Conservation (phyloP, 2,329 filamentous ascomycete genomes). For the Stemphylium beticola region DNA sequence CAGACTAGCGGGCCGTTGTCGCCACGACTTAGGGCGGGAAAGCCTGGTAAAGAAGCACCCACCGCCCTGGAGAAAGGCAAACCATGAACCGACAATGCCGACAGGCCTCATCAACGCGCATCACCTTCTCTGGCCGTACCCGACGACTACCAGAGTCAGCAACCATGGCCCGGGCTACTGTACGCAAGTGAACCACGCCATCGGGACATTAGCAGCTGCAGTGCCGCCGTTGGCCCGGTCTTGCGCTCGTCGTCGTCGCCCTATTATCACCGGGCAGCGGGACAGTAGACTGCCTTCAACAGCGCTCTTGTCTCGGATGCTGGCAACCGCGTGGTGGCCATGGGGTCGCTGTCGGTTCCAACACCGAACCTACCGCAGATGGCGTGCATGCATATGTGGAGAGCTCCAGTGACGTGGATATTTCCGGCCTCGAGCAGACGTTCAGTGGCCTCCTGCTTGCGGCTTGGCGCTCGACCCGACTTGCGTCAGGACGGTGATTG, state of each 20-base stretch:
- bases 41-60: conserved; percentile 22
- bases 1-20: conserved; percentile 33
- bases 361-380: conserved; percentile 5
- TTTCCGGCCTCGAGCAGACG: conserved; percentile 9
- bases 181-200: conserved; percentile 12
- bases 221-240: neutral
- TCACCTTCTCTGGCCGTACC: conserved; percentile 4
- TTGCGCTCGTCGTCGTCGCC: conserved; percentile 5
- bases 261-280: conserved; percentile 16
- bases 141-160: conserved; percentile 10
- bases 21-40: conserved; percentile 29
- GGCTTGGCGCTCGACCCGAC: conserved; percentile 5
- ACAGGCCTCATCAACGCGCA: conserved; percentile 9
- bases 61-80: conserved; percentile 7
- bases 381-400: conserved; percentile 9
- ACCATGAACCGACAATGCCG: conserved; percentile 11
- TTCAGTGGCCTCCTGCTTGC: conserved; percentile 13
- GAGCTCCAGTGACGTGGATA: conserved; percentile 10
- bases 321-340: conserved; percentile 9
- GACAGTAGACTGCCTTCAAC: conserved; percentile 10
- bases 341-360: conserved; percentile 4
- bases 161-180: conserved; percentile 11
- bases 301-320: conserved; percentile 12
- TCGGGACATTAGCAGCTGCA: conserved; percentile 16
- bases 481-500: conserved; percentile 9